Base-by-base conservation (phyloP, 768 basidiomycete species). In the Pleurotus salmoneostramineus region DNA sequence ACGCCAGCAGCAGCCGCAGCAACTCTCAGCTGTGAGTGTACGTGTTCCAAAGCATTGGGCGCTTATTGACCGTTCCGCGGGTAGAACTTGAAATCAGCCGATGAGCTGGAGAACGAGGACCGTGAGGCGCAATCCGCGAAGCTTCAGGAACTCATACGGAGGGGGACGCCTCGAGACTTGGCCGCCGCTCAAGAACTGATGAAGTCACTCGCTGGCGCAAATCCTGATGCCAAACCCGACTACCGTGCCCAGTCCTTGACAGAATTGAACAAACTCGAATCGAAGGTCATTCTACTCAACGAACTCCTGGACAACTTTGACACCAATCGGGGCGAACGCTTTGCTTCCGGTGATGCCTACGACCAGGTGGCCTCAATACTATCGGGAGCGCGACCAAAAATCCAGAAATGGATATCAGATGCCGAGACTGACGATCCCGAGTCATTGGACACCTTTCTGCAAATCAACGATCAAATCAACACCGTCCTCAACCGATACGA, bases 381-480 rank as follows among this genome's bases (percentile, higher is more conserved):
- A 11, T 78, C 76, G 32, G 81, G 82, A 46, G 95, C 95, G 2
- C 82, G 95, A 48, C 97, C 97, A 0, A 98, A 91, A 75, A 83
- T 98, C 46, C 97, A 99, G 72, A 96, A 94, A 66, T 98, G 97
- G 96, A 91, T 98, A 58, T 92, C 90, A 7, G 94, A 98, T 63
- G 94, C 93, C 14, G 89, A 94, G 65, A 79, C 85, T 2, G 89
- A 94, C 42, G 93, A 95, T 71, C 84, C 93, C 3, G 93, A 95
- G 62, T 91, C 93, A 34, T 83, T 98, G 63, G 95, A 95, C 60
- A 93, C 93, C 2, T 89, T 97, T 69, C 77, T 99, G 14, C 85
- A 98, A 69, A 95, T 95, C 60, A 99, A 99, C 70, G 97, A 99
- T 71, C 91, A 97, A 66, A 95, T 99, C 72, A 99, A 99, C 74